phyloP scores from a whole-genome alignment of 192 early-diverging fungal species.

The Irineochytrium annulatum region DNA sequence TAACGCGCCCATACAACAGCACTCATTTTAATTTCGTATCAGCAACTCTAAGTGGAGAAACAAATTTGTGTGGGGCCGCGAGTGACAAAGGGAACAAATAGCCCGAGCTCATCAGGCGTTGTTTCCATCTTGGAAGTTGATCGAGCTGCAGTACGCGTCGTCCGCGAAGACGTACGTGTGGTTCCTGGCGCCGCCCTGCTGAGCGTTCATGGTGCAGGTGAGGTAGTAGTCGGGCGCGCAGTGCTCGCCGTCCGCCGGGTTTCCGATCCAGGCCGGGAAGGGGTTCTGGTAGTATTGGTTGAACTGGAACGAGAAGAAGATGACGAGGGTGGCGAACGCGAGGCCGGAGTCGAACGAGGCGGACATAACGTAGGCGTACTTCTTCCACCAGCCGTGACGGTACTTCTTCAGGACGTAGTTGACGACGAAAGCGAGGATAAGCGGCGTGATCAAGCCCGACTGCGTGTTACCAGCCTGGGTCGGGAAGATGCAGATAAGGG shows the following conservation, averaged over 20 bases:
- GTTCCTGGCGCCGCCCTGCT: background rate
- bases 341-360: slow-evolving; percentile 56
- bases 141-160: background rate
- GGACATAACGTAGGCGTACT: slow-evolving; percentile 68
- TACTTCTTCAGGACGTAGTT: slow-evolving; percentile 14
- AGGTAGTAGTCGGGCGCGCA: slow-evolving; percentile 4
- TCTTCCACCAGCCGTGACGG: slow-evolving; percentile 46
- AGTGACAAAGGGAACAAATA: too few species aligned
- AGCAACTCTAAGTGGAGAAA: too few species aligned
- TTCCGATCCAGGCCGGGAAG: slow-evolving; percentile 7
- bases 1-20: too few species aligned
- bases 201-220: background rate
- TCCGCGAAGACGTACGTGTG: background rate
- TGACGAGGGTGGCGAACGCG: slow-evolving; percentile 25
- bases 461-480: background rate
- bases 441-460: slow-evolving; percentile 1
- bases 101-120: too few species aligned
- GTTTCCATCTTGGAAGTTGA: background rate
- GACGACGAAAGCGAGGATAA: background rate
- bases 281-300: background rate
- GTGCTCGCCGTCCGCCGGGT: slow-evolving; percentile 2
- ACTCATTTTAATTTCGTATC: too few species aligned
- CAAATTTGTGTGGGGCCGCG: too few species aligned
- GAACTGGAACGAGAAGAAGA: slow-evolving; percentile 16
- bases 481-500: background rate